phyloP scores from a whole-genome alignment of 1,139 yeast species.

The Diutina rugosa region DNA sequence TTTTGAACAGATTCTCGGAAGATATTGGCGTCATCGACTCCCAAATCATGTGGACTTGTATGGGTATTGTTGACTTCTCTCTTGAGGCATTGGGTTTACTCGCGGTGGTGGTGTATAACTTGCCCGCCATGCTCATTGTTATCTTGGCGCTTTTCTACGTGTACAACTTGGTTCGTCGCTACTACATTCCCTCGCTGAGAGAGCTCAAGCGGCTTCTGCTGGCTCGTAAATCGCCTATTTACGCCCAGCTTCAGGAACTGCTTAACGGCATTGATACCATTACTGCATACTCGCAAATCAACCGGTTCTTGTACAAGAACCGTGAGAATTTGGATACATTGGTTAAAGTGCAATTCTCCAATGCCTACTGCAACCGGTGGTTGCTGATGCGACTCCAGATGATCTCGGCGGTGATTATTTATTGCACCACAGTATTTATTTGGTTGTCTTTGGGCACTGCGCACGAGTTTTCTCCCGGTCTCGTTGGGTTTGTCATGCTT shows the following conservation, averaged over 20 bases:
- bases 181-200: conserved; percentile 23
- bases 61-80: conserved; percentile 12
- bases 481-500: conserved; percentile 26
- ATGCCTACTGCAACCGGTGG: conserved; percentile 22
- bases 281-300: conserved; percentile 17
- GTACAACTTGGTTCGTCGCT: conserved; percentile 17
- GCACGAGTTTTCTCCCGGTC: conserved; percentile 14
- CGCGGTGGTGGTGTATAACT: conserved; percentile 16
- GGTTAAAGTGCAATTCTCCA: conserved; percentile 12
- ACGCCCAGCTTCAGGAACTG: conserved; percentile 26
- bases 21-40: conserved; percentile 23
- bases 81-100: conserved; percentile 14
- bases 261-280: conserved; percentile 25
- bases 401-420: conserved; percentile 20
- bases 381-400: conserved; percentile 24
- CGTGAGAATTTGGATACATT: conserved; percentile 12
- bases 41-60: conserved; percentile 19
- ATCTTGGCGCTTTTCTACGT: conserved; percentile 12
- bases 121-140: conserved; percentile 21
- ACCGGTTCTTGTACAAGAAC: conserved; percentile 14
- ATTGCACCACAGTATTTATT: conserved; percentile 16
- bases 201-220: conserved; percentile 23
- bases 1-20: conserved; percentile 26
- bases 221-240: conserved; percentile 19
- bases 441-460: conserved; percentile 9